phyloP scores from a whole-genome alignment of 2,329 filamentous ascomycete genomes.

The Aspergillus unguis region DNA sequence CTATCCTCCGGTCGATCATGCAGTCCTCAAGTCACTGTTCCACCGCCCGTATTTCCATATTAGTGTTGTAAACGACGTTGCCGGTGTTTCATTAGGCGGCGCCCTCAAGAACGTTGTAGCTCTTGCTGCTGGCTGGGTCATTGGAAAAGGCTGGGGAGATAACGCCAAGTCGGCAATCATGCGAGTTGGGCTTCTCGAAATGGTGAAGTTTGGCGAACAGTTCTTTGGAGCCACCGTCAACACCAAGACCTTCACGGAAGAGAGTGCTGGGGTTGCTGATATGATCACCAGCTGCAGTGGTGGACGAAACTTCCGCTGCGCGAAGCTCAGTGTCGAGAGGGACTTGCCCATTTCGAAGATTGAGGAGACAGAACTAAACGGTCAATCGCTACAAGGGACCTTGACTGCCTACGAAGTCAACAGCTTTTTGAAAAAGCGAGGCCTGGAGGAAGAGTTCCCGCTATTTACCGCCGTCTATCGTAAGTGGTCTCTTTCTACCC shows the following conservation, averaged over 20 bases:
- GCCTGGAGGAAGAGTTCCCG: conserved; percentile 78
- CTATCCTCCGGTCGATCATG: conserved; percentile 83
- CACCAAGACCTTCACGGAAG: conserved; percentile 88
- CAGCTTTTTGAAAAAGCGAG: conserved; percentile 75
- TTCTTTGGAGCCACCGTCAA: conserved; percentile 85
- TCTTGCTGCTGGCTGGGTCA: conserved; percentile 88
- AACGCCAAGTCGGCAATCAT: conserved; percentile 99
- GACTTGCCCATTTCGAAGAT: conserved; percentile 80
- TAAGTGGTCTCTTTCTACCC: conserved; percentile 31
- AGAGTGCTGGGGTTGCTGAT: conserved; percentile 91
- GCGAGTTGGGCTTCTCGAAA: conserved; percentile 91
- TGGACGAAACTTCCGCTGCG: conserved; percentile 91
- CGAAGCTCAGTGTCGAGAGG: conserved; percentile 79
- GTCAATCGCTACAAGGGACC: conserved; percentile 94
- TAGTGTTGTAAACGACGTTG: conserved; percentile 89
- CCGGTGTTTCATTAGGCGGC: conserved; percentile 88
- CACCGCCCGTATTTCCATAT: conserved; percentile 98
- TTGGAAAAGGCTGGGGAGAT: conserved; percentile 94
- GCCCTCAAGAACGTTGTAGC: conserved; percentile 97
- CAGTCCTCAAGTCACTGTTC: conserved; percentile 80
- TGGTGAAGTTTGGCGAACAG: conserved; percentile 90
- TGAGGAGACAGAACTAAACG: conserved; percentile 85
- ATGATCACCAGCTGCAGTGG: conserved; percentile 91
- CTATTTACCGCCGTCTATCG: conserved; percentile 84
- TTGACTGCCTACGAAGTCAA: conserved; percentile 89